Base-by-base conservation (phyloP, 352 stramenopile species). In the Phytophthora sojae region DNA sequence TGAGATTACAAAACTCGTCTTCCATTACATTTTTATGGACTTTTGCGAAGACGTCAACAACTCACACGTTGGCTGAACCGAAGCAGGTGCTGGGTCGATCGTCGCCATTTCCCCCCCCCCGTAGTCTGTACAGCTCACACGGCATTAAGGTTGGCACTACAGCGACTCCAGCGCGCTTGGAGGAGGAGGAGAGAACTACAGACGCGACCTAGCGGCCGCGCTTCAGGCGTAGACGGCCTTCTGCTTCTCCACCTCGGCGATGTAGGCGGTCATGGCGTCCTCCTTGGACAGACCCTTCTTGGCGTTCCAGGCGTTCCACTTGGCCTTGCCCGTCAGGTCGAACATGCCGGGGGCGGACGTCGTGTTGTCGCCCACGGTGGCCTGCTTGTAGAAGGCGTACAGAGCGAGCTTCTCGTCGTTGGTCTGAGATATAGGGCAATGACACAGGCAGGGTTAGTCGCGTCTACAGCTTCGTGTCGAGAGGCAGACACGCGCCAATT, bases 321-420 rank as follows among this genome's bases (percentile, higher is more conserved):
- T 97, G 75, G 88, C 88, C 79, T 96, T 95, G 70, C 80, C 88
- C 54, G 79, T 91, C 32, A 97, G 61, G 76, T 97, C 87, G 63
- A 96, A 93, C 86, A 97, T 96, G 67, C 90, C 89, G 6, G 91
- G 87, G 69, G 87, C 88, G 59, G 80, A 32, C 53, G 87, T 94
- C 66, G 82, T 93, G 79, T 92, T 92, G 85, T 97, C 90, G 19
- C 91, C 91, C 25, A 93, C 73, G 11, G 88, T 97, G 51, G 89
- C 90, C 79, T 97, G 91, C 87, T 97, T 97, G 88, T 86, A 97
- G 73, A 88, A 84, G n/a, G 87, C 84, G 83, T 97, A 97, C 54
- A 97, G 75, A 25, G 81, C 77, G 64, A 97, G 88, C 85, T 97
- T 97, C 74, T 97, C 89, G 55, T 95, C 88, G 86, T 97, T 96